Evolutionary conservation across 2,329 filamentous ascomycete species (phyloP).

Genomic region (Balansia obtecta): DNA sequence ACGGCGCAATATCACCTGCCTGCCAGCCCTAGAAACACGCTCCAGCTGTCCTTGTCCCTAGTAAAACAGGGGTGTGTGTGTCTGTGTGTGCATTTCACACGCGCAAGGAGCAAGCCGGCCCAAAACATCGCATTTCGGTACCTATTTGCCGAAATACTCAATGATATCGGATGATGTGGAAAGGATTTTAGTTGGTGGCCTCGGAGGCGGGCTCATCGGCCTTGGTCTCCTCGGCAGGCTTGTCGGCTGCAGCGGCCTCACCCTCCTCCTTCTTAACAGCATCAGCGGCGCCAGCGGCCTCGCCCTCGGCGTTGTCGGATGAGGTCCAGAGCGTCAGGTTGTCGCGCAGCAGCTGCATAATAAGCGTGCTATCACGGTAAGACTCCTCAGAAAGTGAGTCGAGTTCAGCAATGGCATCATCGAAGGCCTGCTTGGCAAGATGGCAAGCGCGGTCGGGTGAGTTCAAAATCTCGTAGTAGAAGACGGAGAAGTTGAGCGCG

Average conservation of each 20-base stretch:
- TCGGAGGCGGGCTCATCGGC: slow-evolving; percentile 30
- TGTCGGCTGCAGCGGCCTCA: slow-evolving; percentile 24
- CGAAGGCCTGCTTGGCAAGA: slow-evolving; percentile 97
- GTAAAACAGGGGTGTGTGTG: slow-evolving; percentile 6
- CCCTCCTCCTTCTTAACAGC: slow-evolving; percentile 48
- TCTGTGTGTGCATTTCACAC: slow-evolving; percentile 2
- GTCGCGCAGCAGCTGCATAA: slow-evolving; percentile 98
- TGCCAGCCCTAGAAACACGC: slow-evolving; percentile 21
- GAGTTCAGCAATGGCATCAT: slow-evolving; percentile 96
- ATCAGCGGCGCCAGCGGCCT: slow-evolving; percentile 46
- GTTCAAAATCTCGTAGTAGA: slow-evolving; percentile 99
- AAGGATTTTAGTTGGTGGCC: slow-evolving; percentile 39
- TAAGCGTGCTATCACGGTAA: slow-evolving; percentile 96
- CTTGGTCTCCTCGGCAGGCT: slow-evolving; percentile 32
- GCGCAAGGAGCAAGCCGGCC: slow-evolving; percentile 10
- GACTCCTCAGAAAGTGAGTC: slow-evolving; percentile 96
- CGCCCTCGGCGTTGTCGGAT: slow-evolving; percentile 72
- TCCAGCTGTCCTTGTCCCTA: slow-evolving; percentile 13
- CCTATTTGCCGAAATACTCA: slow-evolving; percentile 23
- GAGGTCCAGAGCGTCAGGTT: slow-evolving; percentile 98
- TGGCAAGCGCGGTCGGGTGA: slow-evolving; percentile 96
- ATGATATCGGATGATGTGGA: slow-evolving; percentile 22
- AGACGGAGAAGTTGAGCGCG: slow-evolving; percentile 97
- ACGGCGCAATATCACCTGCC: slow-evolving; percentile 22
- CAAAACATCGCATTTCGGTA: slow-evolving; percentile 23